Evolutionary conservation across 2,329 filamentous ascomycete genomes (phyloP), one percentile per base, ranked within the genome.

Genomic region (Aureobasidium sp.): DNA sequence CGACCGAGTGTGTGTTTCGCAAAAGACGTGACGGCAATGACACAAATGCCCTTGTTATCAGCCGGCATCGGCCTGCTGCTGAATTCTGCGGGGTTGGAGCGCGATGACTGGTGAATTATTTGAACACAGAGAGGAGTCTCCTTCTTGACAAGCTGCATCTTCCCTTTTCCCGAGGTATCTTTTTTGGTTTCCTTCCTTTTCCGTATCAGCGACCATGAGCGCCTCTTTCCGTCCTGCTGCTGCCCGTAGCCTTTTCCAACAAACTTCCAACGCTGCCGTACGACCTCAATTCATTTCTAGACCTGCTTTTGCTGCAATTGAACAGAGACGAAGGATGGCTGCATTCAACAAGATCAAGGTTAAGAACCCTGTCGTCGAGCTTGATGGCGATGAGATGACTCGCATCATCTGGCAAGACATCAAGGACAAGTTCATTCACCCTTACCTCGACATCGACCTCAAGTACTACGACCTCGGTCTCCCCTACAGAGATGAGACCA

Each of bases 331-430:
- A 67, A 73, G 62, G 65, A 74, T 74, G 72, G 72, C 72, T 47
- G 69, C 69, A 37, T 67, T 82, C 69, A 81, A 84, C 73, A 99
- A 97, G 88, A 97, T 97, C 84, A 94, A 96, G 85, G 94, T 99
- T 82, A 92, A 96, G 86, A 97, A 96, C 79, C 94, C 94, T 67
- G 87, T 99, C 75, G 94, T 99, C 76, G 94, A 97, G 82, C 85
- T 97, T 71, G 93, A 97, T 76, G 93, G 93, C 72, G 85, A 87
- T 76, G 86, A 87, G 87, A 97, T 97, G 94, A 99, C 94, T 70
- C 85, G 94, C 72, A 92, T 99, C 76, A 99, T 99, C 82, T 99
- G 94, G 94, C 83, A 97, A 81, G 87, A 90, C 77, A 99, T 99
- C 85, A 97, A 97, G 85, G 90, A 97, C 80, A 96, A 95, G 84